Evolutionary conservation across 202 grass and related monocot species (phyloP).

Genomic region (Eragrostis tef): DNA sequence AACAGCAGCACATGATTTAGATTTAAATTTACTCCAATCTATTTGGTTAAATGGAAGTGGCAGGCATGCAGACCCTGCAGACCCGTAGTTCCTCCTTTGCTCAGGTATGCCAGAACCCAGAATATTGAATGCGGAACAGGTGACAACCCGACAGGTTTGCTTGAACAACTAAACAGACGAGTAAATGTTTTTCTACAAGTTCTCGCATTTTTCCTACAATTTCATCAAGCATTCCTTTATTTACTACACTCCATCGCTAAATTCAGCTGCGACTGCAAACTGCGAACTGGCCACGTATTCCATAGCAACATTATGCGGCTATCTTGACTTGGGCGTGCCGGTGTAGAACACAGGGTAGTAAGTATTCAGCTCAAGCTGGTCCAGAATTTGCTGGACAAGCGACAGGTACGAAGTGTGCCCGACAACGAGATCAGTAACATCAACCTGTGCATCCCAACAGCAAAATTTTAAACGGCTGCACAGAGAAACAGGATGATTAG

Average conservation of each 20-base stretch:
- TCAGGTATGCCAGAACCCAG: not conserved
- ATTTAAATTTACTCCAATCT: not conserved
- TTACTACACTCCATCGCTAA: conserved; percentile 1
- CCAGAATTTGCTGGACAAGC: conserved; percentile 57
- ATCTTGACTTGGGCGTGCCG: conserved; percentile 35
- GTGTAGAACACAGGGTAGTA: conserved; percentile 74
- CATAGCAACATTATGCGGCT: not conserved
- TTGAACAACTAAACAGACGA: not conserved
- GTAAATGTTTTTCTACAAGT: not conserved
- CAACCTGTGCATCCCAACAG: conserved; percentile 60
- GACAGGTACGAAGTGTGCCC: conserved; percentile 79
- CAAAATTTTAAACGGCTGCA: not conserved
- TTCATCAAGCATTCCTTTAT: conserved; percentile 23
- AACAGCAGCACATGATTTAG: not conserved
- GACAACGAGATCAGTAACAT: conserved; percentile 72
- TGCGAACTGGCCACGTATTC: not conserved
- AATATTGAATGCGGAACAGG: not conserved
- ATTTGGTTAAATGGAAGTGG: not conserved
- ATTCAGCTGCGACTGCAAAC: not conserved
- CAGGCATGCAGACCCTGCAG: not conserved
- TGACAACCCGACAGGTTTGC: not conserved
- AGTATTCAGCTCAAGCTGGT: conserved; percentile 74
- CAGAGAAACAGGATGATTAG: not conserved
- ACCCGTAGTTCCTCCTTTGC: not conserved
- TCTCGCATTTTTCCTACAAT: not conserved